Percentiles rank a stretch among this genome's conserved stretches.
Evolutionary conservation across 495 filamentous ascomycete species (phyloP).

Genomic region (Aspergillus conjunctus): DNA sequence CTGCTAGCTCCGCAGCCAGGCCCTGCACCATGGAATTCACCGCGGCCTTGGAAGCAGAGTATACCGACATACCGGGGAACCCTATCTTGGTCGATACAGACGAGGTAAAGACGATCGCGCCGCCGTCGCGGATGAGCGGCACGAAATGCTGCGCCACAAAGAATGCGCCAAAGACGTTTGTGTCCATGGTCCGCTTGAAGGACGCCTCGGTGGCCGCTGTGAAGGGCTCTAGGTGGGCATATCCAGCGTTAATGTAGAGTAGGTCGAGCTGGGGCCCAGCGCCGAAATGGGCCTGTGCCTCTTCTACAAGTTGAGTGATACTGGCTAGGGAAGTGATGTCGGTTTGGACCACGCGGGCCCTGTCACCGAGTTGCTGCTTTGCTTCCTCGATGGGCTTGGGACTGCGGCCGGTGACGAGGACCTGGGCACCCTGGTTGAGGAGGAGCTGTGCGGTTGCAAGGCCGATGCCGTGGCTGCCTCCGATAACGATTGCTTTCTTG

Average conservation of each 20-base stretch:
- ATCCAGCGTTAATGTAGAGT: constrained; percentile 18
- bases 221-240: constrained; percentile 17
- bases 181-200: constrained; percentile 16
- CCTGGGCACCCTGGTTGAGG: constrained; percentile 7
- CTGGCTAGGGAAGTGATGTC: constrained; percentile 15
- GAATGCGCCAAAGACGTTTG: constrained; percentile 22
- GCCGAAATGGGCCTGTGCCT: constrained; percentile 8
- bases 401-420: constrained; percentile 21
- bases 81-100: constrained; percentile 15
- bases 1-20: constrained; percentile 15
- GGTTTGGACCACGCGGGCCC: constrained; percentile 7
- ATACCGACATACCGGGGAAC: constrained; percentile 13
- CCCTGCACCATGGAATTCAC: constrained; percentile 16
- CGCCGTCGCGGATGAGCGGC: constrained; percentile 13
- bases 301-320: constrained; percentile 6
- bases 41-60: constrained; percentile 10
- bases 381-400: constrained; percentile 12
- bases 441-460: constrained; percentile 21
- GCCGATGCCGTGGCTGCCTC: constrained; percentile 22
- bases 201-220: constrained; percentile 6
- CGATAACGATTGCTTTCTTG: constrained; percentile 19
- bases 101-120: constrained; percentile 20
- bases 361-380: constrained; percentile 8
- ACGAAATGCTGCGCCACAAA: constrained; percentile 13
- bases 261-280: constrained; percentile 7